Base-by-base conservation (phyloP, 768 basidiomycete species). In the Strobilomyces dryophilus region DNA sequence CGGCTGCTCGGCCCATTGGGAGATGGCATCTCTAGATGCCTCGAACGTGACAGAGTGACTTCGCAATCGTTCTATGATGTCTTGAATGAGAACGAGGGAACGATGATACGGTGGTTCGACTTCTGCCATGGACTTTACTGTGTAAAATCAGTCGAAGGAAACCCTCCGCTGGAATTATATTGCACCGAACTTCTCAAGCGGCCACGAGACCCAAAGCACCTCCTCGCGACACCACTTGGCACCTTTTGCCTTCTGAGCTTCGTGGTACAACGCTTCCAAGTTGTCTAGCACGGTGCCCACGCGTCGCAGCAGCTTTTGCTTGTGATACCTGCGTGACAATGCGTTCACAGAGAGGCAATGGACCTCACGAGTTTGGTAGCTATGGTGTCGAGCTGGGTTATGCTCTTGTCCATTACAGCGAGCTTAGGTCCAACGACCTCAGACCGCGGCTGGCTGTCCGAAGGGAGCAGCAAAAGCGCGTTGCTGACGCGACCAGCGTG, bases 151-250 rank as follows among this genome's bases (percentile, higher is more conserved):
- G 49, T 10, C 15, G 3, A 39, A 32, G 21, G 39, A 41, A 35
- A 18, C 12, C 14, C 14, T 2, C 14, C n/a, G 21, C 18, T 36
- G 11, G 39, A 36, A 39, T 41, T 37, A 32, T 18, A 47, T 64
- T 74, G 39, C 54, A 87, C 90, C 87, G 52, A 92, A 90, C 67
- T 80, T 86, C 59, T 87, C 85, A 26, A 92, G 70, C 0, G 90
- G 74, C 90, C 90, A 92, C 11, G 89, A 90, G 24, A 80, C 71
- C 90, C 90, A 92, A 41, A 92, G 72, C 1, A 87, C 83, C 54
- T 91, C 87, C 57, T 80, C 74, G 12, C 77, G 75, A 2, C 81
- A 84, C 84, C 87, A 91, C 55, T 75, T 71, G 72, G 80, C 83
- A 0, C 90, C 89, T 66, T 87, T 90, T 15, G 72, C 68, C 65